Conservation (phyloP, 495 filamentous ascomycete genomes). For the Penicillium desertorum region DNA sequence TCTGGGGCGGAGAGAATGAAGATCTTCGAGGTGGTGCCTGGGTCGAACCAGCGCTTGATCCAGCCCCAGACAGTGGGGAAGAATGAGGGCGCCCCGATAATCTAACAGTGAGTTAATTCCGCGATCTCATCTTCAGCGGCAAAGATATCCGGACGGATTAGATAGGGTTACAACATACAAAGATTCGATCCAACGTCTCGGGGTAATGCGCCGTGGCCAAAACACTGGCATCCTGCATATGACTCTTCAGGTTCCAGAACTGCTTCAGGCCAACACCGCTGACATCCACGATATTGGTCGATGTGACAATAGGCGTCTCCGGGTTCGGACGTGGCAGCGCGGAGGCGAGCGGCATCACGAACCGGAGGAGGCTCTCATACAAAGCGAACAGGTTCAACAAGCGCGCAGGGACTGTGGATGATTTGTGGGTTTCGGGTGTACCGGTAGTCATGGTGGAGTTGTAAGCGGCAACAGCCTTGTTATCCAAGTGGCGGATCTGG, state of each 20-base stretch:
- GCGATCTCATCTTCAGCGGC: not conserved
- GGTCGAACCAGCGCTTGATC: conserved; percentile 96
- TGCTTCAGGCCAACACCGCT: conserved; percentile 79
- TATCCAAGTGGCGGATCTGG: conserved; percentile 77
- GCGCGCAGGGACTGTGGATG: conserved; percentile 56
- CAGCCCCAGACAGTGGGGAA: conserved; percentile 94
- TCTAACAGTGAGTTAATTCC: conserved; percentile 43
- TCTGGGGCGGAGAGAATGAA: conserved; percentile 74
- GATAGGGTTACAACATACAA: conserved; percentile 50
- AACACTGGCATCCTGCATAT: conserved; percentile 86
- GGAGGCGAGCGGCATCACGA: conserved; percentile 80
- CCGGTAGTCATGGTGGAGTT: conserved; percentile 57
- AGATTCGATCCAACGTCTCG: conserved; percentile 84
- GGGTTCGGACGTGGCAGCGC: conserved; percentile 68
- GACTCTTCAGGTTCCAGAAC: conserved; percentile 87
- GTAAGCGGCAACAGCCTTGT: conserved; percentile 76
- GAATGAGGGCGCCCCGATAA: conserved; percentile 86
- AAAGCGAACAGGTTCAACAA: conserved; percentile 79
- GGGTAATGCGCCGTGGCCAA: conserved; percentile 92
- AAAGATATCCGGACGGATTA: not conserved
- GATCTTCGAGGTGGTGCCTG: conserved; percentile 88
- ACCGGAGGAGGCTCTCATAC: conserved; percentile 86
- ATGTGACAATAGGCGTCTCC: conserved; percentile 77
- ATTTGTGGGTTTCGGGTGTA: conserved; percentile 57
- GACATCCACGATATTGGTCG: conserved; percentile 88